Conservation (phyloP, 2,329 filamentous ascomycete species). For the Cladosporium oxysporum region DNA sequence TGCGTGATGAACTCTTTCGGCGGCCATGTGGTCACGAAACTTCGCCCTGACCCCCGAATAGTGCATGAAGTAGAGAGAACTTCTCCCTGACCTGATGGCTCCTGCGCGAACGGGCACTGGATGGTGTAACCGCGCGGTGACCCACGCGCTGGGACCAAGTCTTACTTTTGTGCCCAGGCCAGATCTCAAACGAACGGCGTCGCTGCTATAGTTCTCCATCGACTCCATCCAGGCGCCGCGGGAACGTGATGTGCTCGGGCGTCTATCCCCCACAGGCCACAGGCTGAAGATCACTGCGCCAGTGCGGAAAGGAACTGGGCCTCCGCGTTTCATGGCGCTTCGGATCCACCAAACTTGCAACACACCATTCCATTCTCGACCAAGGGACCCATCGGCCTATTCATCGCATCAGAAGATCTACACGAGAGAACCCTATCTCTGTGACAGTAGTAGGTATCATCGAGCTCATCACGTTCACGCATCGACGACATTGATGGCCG, state of each 20-base stretch:
- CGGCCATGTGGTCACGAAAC: neutral
- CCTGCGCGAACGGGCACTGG: neutral
- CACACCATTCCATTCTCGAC: neutral
- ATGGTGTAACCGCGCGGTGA: slow-evolving; percentile 11
- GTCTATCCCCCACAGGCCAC: neutral
- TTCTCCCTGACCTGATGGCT: neutral
- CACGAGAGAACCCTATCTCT: neutral
- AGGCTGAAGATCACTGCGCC: neutral
- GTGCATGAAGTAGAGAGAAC: slow-evolving; percentile 14
- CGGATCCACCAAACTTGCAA: slow-evolving; percentile 14
- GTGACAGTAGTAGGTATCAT: slow-evolving; percentile 7
- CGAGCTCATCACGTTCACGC: slow-evolving; percentile 1
- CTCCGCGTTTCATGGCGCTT: slow-evolving; percentile 16
- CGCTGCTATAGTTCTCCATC: neutral
- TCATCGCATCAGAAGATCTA: neutral
- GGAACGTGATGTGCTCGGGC: neutral
- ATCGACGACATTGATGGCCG: slow-evolving; percentile 1
- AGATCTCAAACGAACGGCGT: neutral
- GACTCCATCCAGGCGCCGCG: neutral
- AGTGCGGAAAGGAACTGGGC: slow-evolving; percentile 1
- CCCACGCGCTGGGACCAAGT: neutral
- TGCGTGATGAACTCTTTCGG: neutral
- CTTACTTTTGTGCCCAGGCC: neutral
- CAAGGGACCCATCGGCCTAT: neutral
- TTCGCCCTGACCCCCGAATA: neutral